Evolutionary conservation across 345 rosid species (phyloP), one percentile per base, ranked within the genome.

Genomic region (Arabidopsis thaliana): DNA sequence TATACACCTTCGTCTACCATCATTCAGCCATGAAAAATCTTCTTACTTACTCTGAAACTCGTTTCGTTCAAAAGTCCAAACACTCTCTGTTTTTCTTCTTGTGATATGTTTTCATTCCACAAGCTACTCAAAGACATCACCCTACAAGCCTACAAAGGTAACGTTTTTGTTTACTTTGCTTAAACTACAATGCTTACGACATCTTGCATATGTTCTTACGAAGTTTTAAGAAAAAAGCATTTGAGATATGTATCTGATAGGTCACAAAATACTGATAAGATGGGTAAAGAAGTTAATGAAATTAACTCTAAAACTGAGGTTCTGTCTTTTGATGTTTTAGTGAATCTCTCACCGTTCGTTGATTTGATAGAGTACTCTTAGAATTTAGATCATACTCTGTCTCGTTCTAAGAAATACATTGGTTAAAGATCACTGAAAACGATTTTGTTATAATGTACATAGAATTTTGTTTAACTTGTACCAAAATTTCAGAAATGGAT

Each of bases 71-170:
- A 20, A 16, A 20, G 5, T 7, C 52, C 11, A 20, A 48, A 7
- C 1, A 40, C 34, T 61, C 22, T 41, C 50, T 41, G 33, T 56
- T 24, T 61, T 2, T 23, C 4, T 3, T 13, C 6, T 25, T 41
- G 6, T 24, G 33, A 40, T 40, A 2, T 56, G 13, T 13, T 30
- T 10, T n/a, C 60, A 28, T 32, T 32, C 11, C 2, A 11, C 4
- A 5, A 14, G 23, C 20, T 9, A 13, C 30, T 11, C 11, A 60
- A 20, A 38, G 6, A 13, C 30, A 22, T 11, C 10, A 59, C 4
- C 20, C 33, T 40, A 60, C 20, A 57, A 57, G 61, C 7, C 38
- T 32, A 57, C 5, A 40, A 16, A 60, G 65, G 65, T 60, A 60
- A 24, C 12, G 16, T 16, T 16, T 59, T 37, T 37, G 0, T 56